A percentile compares a stretch with the other conserved stretches of the same genome.
Evolutionary conservation across 805 yeast species (phyloP).

Genomic region (Ogataea methanolica): DNA sequence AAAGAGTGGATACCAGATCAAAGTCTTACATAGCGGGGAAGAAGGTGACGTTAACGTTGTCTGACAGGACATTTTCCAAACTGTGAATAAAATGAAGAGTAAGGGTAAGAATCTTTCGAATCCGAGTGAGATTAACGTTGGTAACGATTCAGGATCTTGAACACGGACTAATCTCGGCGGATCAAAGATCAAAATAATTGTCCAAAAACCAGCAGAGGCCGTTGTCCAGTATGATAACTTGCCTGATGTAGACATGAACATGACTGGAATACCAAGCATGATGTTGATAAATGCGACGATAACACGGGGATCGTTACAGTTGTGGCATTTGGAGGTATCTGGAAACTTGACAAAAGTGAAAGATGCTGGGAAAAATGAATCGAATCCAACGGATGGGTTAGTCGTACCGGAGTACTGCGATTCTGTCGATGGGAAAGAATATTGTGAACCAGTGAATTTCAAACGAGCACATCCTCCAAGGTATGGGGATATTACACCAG

Average conservation of each 20-base stretch:
- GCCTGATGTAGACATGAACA: conserved; percentile 40
- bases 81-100: conserved; percentile 61
- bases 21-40: conserved; percentile 39
- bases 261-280: conserved; percentile 56
- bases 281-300: conserved; percentile 54
- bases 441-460: conserved; percentile 50
- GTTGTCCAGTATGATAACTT: conserved; percentile 57
- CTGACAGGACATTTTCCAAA: conserved; percentile 56
- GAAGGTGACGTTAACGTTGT: conserved; percentile 39
- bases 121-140: conserved; percentile 63
- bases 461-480: conserved; percentile 77
- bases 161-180: conserved; percentile 68
- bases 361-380: conserved; percentile 71
- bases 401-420: conserved; percentile 45
- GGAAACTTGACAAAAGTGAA: conserved; percentile 50
- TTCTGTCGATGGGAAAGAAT: conserved; percentile 39
- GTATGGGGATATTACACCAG: conserved; percentile 69
- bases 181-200: conserved; percentile 67
- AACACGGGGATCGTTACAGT: conserved; percentile 69
- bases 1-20: conserved; percentile 73
- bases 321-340: conserved; percentile 45
- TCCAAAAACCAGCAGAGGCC: conserved; percentile 75
- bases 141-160: conserved; percentile 45
- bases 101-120: conserved; percentile 73
- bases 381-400: conserved; percentile 52